Percentiles rank a stretch among this genome's conserved stretches.
These are phyloP conservation scores for Suhomyces terraborum DNA, from an alignment of 1,139 yeast genomes.

Conservation along the genomic window DNA sequence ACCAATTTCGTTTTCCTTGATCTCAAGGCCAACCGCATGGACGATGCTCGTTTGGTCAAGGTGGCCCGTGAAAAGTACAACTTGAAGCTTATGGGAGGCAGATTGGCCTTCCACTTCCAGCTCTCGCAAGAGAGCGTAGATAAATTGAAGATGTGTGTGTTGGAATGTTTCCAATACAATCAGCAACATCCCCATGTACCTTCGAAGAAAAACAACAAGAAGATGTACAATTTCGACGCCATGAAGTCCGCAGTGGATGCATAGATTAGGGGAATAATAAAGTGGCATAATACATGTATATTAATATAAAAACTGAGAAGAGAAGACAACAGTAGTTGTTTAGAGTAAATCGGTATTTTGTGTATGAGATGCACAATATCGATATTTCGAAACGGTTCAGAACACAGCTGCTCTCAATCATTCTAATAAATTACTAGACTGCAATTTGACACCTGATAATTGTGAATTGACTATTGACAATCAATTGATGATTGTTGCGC, in stretches of 20 bases:
- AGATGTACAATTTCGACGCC: slow-evolving; percentile 35
- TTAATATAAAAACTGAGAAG: too few relatives aligned
- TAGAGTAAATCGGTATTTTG: too few relatives aligned
- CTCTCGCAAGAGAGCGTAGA: slow-evolving; percentile 66
- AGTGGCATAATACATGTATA: too few relatives aligned
- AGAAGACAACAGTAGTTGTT: background rate
- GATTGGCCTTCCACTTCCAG: slow-evolving; percentile 88
- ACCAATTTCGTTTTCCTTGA: slow-evolving; percentile 48
- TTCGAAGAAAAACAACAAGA: slow-evolving; percentile 27
- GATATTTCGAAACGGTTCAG: too few relatives aligned
- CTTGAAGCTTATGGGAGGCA: slow-evolving; percentile 69
- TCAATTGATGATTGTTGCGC: too few relatives aligned
- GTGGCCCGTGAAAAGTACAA: slow-evolving; percentile 58
- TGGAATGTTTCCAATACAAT: slow-evolving; percentile 55
- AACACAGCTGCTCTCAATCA: too few relatives aligned
- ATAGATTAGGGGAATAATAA: too few relatives aligned
- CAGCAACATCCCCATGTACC: slow-evolving; percentile 30
- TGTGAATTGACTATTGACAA: too few relatives aligned
- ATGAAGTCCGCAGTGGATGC: slow-evolving; percentile 16
- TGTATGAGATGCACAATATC: too few relatives aligned
- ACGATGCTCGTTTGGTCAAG: slow-evolving; percentile 53
- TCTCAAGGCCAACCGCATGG: slow-evolving; percentile 34
- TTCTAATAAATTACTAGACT: too few relatives aligned
- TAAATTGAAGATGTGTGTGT: slow-evolving; percentile 58
- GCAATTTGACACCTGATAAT: too few relatives aligned